Evolutionary conservation across 2,329 filamentous ascomycete genomes (phyloP).

Genomic region (Aspergillus tanneri): DNA sequence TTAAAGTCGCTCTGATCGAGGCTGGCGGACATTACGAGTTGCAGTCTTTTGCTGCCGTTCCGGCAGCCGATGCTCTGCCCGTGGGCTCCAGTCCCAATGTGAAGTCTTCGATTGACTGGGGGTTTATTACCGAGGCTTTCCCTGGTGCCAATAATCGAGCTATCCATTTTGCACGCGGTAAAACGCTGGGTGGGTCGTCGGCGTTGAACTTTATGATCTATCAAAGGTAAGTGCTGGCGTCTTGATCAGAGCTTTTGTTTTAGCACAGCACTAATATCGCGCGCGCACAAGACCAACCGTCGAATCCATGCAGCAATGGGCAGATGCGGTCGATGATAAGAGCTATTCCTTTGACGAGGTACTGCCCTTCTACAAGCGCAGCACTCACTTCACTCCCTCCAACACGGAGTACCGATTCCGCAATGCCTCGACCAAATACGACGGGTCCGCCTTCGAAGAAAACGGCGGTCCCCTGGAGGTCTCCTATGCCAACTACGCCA

Average conservation of each 20-base stretch:
- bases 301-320: slow-evolving; percentile 23
- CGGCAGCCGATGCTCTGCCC: slow-evolving; percentile 20
- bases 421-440: slow-evolving; percentile 25
- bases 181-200: slow-evolving; percentile 30
- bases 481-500: slow-evolving; percentile 43
- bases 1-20: slow-evolving; percentile 30
- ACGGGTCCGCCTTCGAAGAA: slow-evolving; percentile 27
- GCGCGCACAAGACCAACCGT: slow-evolving; percentile 13
- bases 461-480: slow-evolving; percentile 36
- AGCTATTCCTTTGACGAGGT: slow-evolving; percentile 28
- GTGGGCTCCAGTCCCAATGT: slow-evolving; percentile 26
- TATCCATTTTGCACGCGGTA: slow-evolving; percentile 30
- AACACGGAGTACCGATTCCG: slow-evolving; percentile 11
- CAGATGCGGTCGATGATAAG: slow-evolving; percentile 21
- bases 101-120: slow-evolving; percentile 24
- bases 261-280: not conserved
- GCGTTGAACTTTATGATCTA: slow-evolving; percentile 26
- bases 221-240: slow-evolving; percentile 17
- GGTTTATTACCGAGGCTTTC: slow-evolving; percentile 22
- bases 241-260: not conserved
- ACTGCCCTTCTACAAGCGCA: slow-evolving; percentile 29
- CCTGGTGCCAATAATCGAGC: slow-evolving; percentile 25
- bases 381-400: slow-evolving; percentile 27
- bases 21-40: slow-evolving; percentile 31
- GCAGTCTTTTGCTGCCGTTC: slow-evolving; percentile 19